Percentiles rank a stretch among this genome's conserved stretches.
Evolutionary conservation across 2,329 filamentous ascomycete species (phyloP).

Genomic region (Cytospora piceicola): DNA sequence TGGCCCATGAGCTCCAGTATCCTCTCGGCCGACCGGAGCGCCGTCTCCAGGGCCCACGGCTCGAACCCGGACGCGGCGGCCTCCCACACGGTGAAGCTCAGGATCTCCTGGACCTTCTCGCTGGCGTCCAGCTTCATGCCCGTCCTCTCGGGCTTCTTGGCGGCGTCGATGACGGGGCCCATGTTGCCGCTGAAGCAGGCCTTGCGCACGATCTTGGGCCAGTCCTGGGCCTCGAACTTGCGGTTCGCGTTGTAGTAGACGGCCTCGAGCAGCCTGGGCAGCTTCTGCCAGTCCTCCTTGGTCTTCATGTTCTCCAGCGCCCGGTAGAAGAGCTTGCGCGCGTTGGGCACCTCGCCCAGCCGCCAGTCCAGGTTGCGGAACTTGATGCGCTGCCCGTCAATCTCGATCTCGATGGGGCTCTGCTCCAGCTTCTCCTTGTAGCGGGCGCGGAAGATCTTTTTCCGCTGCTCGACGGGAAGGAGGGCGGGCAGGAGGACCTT

Average conservation of each 20-base stretch:
- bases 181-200: conserved; percentile 48
- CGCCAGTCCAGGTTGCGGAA: conserved; percentile 53
- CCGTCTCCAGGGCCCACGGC: conserved; percentile 44
- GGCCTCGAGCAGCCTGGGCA: conserved; percentile 56
- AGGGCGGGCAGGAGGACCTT: conserved; percentile 66
- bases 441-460: conserved; percentile 54
- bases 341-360: conserved; percentile 47
- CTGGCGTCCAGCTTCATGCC: conserved; percentile 47
- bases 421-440: conserved; percentile 53
- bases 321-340: conserved; percentile 42
- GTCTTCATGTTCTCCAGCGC: conserved; percentile 53
- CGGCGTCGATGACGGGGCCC: conserved; percentile 54
- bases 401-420: conserved; percentile 61
- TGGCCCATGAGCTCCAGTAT: conserved; percentile 56
- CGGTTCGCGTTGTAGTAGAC: conserved; percentile 47
- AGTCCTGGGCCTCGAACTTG: conserved; percentile 42
- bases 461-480: conserved; percentile 57
- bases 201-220: conserved; percentile 46
- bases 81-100: conserved; percentile 47
- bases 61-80: conserved; percentile 45
- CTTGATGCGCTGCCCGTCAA: conserved; percentile 59
- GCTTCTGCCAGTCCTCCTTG: conserved; percentile 55
- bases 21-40: conserved; percentile 50
- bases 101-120: conserved; percentile 47
- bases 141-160: conserved; percentile 51